Base-by-base conservation (phyloP, 163 green algal genomes). In the Prototheca wickerhamii region DNA sequence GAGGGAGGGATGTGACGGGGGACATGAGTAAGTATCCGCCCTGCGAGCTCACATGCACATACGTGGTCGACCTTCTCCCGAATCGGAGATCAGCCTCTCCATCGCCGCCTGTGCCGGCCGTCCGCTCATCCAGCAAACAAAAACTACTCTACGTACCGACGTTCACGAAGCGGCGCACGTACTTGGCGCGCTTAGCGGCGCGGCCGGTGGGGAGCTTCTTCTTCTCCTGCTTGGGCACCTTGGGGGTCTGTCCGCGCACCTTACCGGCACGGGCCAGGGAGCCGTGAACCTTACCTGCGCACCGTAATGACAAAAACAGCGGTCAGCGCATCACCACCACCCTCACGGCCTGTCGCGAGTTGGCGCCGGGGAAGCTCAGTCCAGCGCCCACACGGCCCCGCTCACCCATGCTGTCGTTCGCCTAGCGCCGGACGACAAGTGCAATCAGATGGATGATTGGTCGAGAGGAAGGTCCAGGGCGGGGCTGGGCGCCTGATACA, bases 141-240 rank as follows among this genome's bases (percentile, higher is more conserved):
- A 17, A 55, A 28, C 46, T 55, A 55, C 33, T 8, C 37, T 37
- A 61, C 55, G 31, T 29, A 61, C 55, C 55, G 29, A 97, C 88
- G 76, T 97, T 99, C 35, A 98, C 92, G 70, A 98, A 98, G 60
- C 94, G 87, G 68, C 93, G 79, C 84, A 97, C 98, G 90, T 98
- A 98, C 79, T 96, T 89, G 35, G 97, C 82, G 46, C 93, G 82
- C 87, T 98, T 96, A 63, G 86, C 79, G 34, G 93, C 93, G 51
- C 94, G 84, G 58, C 94, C 94, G 76, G 87, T 94, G 40, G 90
- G 91, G 67, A 82, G 76, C 82, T 98, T 98, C 85, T 97, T 97
- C 89, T 98, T 98, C 62, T 98, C 94, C 81, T 98, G 92, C 76
- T 93, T 94, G 44, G 86, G 82, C 6, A 99, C 94, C 89, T 99